Evolutionary conservation across 192 early-diverging fungal species (phyloP), one percentile per base, ranked within the genome.

Genomic region (Coemansia sp.): DNA sequence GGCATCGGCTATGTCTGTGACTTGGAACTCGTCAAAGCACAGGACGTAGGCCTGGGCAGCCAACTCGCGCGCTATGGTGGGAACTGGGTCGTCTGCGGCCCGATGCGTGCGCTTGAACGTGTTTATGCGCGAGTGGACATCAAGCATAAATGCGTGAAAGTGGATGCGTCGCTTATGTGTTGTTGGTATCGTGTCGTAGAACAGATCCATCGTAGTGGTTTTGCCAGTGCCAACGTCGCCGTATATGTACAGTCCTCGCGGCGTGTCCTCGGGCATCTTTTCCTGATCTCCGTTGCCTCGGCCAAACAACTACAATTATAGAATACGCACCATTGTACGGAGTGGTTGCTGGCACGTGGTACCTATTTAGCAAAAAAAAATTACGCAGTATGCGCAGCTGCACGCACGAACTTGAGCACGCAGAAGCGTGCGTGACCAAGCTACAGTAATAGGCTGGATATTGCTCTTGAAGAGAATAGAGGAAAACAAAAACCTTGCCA

Each of bases 81-180:
- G 76, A 5, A 95, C 79, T 4, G 92, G 89, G 70, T 95, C 93
- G 44, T 85, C 74, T 12, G 73, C 67, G 33, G 76, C 63, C 40
- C 22, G 34, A 38, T 88, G 83, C 3, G 80, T 81, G 49, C 67
- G 86, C 49, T 89, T 89, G 46, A 91, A 80, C 8, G 75, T 66
- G 73, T 92, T 90, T 43, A 91, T 85, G 34, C 91, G 90, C 38
- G 86, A 82, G 70, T 99, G 97, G 2, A 97, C 87, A 63, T 97
- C 95, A 10, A 92, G 85, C 97, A 99, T 99, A 73, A 99, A 99
- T n/a, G 92, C 91, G 70, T 99, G 95, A 73, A 97, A 99, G 71
- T 99, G 97, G 20, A 97, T 89, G 3, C 97, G 90, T 24, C 92
- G 88, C 75, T 97, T 97, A 34, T 91, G 79, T 7, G 75, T 49